phyloP scores from a whole-genome alignment of 1,284 basidiomycete species.

The Malassezia caprae region DNA sequence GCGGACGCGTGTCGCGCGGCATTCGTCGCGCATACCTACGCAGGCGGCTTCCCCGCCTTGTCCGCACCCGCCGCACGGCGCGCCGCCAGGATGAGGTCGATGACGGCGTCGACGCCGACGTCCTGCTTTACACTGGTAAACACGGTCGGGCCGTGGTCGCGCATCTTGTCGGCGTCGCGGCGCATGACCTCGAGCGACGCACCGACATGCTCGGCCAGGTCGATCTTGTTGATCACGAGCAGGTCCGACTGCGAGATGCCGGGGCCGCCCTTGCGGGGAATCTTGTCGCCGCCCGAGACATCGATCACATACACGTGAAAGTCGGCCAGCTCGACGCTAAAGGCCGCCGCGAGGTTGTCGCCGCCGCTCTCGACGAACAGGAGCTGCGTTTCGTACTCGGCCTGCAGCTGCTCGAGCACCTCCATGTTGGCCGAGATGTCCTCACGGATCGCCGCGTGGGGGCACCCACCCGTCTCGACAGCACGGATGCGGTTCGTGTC shows the following conservation, averaged over 20 bases:
- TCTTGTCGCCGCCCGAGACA: constrained; percentile 83
- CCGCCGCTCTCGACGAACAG: constrained; percentile 89
- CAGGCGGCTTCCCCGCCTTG: constrained; percentile 22
- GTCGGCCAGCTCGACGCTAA: constrained; percentile 87
- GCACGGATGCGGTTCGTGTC: constrained; percentile 71
- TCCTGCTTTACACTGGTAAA: constrained; percentile 76
- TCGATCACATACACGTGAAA: constrained; percentile 63
- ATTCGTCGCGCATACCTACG: not conserved
- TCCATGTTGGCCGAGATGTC: constrained; percentile 95
- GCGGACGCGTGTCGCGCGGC: not conserved
- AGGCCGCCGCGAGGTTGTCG: constrained; percentile 89
- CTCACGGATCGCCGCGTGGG: constrained; percentile 57
- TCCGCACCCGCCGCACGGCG: constrained; percentile 59
- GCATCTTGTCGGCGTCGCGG: constrained; percentile 81
- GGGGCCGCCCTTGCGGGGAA: constrained; percentile 92
- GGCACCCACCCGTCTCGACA: constrained; percentile 66
- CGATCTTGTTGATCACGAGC: constrained; percentile 67
- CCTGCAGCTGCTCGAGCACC: constrained; percentile 86
- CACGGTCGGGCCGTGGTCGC: constrained; percentile 83
- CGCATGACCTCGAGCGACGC: constrained; percentile 92
- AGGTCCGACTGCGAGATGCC: constrained; percentile 75
- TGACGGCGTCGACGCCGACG: constrained; percentile 71
- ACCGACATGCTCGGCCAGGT: constrained; percentile 76
- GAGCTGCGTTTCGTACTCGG: constrained; percentile 54
- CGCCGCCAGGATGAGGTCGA: constrained; percentile 71